Conservation (phyloP, 768 basidiomycete genomes). For the Boletus coccyginus region DNA sequence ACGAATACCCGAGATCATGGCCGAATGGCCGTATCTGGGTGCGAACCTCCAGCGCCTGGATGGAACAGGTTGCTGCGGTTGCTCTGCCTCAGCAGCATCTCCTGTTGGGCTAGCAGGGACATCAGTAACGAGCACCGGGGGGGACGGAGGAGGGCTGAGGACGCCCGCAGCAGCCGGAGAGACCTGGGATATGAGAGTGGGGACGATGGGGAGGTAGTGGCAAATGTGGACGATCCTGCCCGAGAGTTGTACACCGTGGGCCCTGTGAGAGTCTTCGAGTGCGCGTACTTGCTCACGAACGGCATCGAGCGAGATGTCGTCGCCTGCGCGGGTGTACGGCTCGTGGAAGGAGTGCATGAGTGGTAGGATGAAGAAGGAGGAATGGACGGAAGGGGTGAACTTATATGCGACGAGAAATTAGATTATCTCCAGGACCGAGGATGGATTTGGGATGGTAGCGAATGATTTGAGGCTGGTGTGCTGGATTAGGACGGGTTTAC, state of each 20-base stretch:
- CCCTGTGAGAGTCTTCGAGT: conserved; percentile 71
- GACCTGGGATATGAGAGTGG: conserved; percentile 49
- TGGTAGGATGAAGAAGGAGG: conserved; percentile 1
- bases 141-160: conserved; percentile 75
- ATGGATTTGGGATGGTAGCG: conserved; percentile 18
- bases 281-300: conserved; percentile 69
- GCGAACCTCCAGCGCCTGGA: conserved; percentile 65
- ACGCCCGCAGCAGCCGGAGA: conserved; percentile 42
- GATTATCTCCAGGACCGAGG: conserved; percentile 29
- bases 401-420: conserved; percentile 22
- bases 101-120: conserved; percentile 37
- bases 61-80: conserved; percentile 13
- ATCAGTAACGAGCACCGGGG: conserved; percentile 56
- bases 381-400: background rate
- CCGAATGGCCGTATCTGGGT: conserved; percentile 85
- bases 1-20: conserved; percentile 92
- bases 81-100: background rate
- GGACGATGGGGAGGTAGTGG: conserved; percentile 82
- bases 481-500: conserved; percentile 25
- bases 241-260: conserved; percentile 69
- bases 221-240: conserved; percentile 91
- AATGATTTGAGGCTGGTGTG: conserved; percentile 23
- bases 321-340: conserved; percentile 61
- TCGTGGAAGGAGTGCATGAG: conserved; percentile 73
- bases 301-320: conserved; percentile 66